Conservation (phyloP, 495 filamentous ascomycete genomes). For the Penicillium verhagenii region DNA sequence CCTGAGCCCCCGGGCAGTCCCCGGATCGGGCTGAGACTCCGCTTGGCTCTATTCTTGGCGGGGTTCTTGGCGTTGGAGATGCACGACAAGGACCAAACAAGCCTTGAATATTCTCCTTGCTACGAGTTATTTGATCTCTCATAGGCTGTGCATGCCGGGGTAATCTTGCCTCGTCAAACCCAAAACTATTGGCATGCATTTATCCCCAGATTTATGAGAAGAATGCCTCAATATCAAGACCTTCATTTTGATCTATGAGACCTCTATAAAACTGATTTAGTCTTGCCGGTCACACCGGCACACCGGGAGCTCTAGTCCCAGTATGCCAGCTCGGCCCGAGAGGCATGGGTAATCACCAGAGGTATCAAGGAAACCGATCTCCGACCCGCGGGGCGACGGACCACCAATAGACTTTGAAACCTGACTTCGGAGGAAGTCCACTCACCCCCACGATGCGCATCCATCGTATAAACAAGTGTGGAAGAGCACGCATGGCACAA, state of each 20-base stretch:
- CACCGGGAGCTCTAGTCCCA: neutral
- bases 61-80: neutral
- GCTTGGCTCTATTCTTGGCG: constrained; percentile 1
- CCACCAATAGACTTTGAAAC: neutral
- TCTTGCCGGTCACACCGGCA: neutral
- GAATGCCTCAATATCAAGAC: neutral
- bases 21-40: neutral
- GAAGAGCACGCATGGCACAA: neutral
- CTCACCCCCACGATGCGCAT: neutral
- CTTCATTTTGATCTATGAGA: neutral
- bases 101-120: neutral
- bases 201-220: neutral
- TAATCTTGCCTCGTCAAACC: neutral
- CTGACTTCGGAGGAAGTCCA: neutral
- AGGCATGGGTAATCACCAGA: neutral
- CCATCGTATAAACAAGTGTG: neutral
- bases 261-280: neutral
- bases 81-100: constrained; percentile 2
- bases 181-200: neutral
- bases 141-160: neutral
- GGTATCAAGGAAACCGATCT: neutral
- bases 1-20: neutral
- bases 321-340: neutral
- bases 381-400: neutral
- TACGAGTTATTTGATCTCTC: neutral